Evolutionary conservation across 192 early-diverging fungal genomes (phyloP).

Genomic region (Cetraspora pellucida): DNA sequence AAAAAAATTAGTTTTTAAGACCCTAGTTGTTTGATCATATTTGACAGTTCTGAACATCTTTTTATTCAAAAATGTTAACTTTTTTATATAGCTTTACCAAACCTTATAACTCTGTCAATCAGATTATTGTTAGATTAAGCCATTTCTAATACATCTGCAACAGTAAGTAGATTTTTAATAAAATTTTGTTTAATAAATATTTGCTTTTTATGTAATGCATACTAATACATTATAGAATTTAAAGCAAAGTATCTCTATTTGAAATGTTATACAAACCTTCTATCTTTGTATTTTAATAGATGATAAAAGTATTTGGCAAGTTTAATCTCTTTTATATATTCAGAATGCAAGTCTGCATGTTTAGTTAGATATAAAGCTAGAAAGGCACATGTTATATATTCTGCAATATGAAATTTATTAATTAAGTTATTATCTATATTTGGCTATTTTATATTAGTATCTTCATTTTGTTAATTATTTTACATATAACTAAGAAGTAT

Average conservation of each 20-base stretch:
- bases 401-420: neutral
- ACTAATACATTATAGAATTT: neutral
- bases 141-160: neutral
- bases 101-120: neutral
- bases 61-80: neutral
- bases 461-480: neutral
- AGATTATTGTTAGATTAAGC: neutral
- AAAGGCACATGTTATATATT: neutral
- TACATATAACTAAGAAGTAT: neutral
- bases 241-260: neutral
- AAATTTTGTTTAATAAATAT: conserved; percentile 11
- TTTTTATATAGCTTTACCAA: neutral
- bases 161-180: neutral
- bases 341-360: neutral
- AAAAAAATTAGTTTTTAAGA: neutral
- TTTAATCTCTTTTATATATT: conserved; percentile 10
- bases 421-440: neutral
- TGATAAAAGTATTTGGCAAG: neutral
- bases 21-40: conserved; percentile 12
- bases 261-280: neutral
- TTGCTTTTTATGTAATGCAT: neutral
- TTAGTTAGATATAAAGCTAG: neutral
- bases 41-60: neutral
- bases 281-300: neutral
- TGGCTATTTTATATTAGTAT: neutral